These are phyloP conservation scores for Casuarina cunninghamiana DNA, from an alignment of 306 rosid species.

Conservation along the genomic window DNA sequence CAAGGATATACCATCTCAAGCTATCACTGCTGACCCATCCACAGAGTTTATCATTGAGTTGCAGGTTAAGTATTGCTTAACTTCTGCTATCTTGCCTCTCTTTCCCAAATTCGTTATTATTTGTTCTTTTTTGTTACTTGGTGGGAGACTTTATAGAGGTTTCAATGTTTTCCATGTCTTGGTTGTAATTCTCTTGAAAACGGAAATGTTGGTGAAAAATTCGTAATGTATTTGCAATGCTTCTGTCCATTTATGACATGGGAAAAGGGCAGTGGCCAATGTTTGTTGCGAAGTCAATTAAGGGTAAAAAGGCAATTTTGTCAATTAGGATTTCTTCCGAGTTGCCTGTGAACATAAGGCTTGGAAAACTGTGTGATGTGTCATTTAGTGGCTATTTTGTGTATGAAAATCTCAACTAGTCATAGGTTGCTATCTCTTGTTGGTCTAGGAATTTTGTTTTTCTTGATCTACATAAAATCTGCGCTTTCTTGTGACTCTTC, in stretches of 20 bases:
- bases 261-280: neutral
- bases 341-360: too few species aligned
- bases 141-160: conserved; percentile 4
- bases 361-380: too few species aligned
- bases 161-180: conserved; percentile 3
- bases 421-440: too few species aligned
- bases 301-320: too few species aligned
- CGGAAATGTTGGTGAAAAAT: neutral
- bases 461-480: too few species aligned
- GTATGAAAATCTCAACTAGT: too few species aligned
- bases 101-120: too few species aligned
- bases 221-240: neutral
- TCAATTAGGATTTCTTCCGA: too few species aligned
- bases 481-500: too few species aligned
- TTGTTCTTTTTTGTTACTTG: neutral
- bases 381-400: too few species aligned
- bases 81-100: neutral
- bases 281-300: too few species aligned
- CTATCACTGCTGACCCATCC: conserved; percentile 37
- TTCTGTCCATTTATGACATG: neutral
- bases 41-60: conserved; percentile 69
- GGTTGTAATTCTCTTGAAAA: neutral
- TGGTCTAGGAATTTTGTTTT: too few species aligned
- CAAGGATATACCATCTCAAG: conserved; percentile 41
- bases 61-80: conserved; percentile 57